Base-by-base conservation (phyloP, 164 flowering plant species). In the Berberis vulgaris region DNA sequence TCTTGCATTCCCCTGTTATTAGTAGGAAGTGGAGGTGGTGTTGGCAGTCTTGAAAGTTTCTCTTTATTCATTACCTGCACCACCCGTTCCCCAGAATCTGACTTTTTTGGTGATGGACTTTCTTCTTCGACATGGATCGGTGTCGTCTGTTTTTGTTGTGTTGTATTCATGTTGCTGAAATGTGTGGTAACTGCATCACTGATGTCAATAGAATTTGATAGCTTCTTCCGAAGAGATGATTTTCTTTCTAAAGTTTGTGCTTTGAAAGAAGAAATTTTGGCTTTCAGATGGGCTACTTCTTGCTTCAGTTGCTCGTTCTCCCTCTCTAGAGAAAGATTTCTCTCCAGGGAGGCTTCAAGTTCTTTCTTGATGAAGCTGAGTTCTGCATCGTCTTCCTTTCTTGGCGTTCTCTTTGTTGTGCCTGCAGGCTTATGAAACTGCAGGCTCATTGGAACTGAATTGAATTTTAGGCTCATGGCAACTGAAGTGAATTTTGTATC, bases 251-350 rank as follows among this genome's bases (percentile, higher is more conserved):
- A 65, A 43, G 73, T 74, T 49, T 78, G 85, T 44, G 88, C 79
- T 77, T 68, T 81, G 61, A 84, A 78, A 1, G 79, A 66, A 9
- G 64, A 59, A 40, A 86, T 44, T 49, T 85, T 84, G 5, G 79
- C 66, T 68, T 58, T 80, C 0, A 88, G 76, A 42, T 71, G 80
- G 1, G 60, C 53, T 0, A 84, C 70, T 78, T 88, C 92, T 65
- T 81, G 86, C 65, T 73, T 80, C 41, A 88, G 74, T 52, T 83
- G 87, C 59, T 76, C 77, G 59, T 88, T 88, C 71, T 88, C 88
- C 63, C 73, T 77, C 80, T 79, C 84, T 65, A 88, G 74, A 2
- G 45, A 67, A 11, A 54, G 68, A 49, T 66, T 80, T 69, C 72
- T 82, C 62, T 61, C 73, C 40, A 70, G 63, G 11, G 78, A 69